Percentiles rank a stretch among this genome's conserved stretches.
These are phyloP conservation scores for Amauroascus niger DNA, from an alignment of 2,329 filamentous ascomycete genomes.

Conservation along the genomic window DNA sequence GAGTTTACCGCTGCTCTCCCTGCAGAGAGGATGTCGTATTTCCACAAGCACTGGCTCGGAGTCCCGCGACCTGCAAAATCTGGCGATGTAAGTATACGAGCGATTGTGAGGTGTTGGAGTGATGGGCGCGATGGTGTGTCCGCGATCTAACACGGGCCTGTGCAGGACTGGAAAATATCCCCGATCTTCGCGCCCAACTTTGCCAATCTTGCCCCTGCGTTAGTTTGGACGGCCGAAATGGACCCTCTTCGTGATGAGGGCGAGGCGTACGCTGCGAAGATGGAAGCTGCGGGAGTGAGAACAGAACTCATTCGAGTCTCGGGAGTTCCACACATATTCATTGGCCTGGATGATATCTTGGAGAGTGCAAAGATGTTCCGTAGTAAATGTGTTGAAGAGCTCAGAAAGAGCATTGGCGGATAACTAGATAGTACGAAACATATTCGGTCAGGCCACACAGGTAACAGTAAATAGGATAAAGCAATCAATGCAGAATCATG, in stretches of 20 bases:
- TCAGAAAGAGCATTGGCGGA: conserved; percentile 18
- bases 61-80: conserved; percentile 29
- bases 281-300: conserved; percentile 28
- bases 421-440: background rate
- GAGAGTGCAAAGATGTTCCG: conserved; percentile 25
- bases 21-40: conserved; percentile 32
- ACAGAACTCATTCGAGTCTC: conserved; percentile 26
- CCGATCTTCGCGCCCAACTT: conserved; percentile 33
- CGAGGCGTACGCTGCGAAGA: conserved; percentile 31
- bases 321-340: conserved; percentile 31
- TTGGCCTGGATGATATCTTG: conserved; percentile 26
- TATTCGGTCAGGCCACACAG: background rate
- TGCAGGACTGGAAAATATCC: conserved; percentile 36
- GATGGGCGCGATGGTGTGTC: background rate
- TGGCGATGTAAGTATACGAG: conserved; percentile 25
- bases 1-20: conserved; percentile 30
- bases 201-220: conserved; percentile 29
- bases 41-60: conserved; percentile 33
- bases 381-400: conserved; percentile 23
- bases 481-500: background rate
- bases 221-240: conserved; percentile 35
- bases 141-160: background rate
- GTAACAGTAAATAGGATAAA: no score
- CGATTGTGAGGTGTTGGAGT: no score
- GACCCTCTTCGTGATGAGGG: conserved; percentile 37